Evolutionary conservation across 179 eudicot species (phyloP), one percentile per base, ranked within the genome.

Genomic region (Beta lomatogona): DNA sequence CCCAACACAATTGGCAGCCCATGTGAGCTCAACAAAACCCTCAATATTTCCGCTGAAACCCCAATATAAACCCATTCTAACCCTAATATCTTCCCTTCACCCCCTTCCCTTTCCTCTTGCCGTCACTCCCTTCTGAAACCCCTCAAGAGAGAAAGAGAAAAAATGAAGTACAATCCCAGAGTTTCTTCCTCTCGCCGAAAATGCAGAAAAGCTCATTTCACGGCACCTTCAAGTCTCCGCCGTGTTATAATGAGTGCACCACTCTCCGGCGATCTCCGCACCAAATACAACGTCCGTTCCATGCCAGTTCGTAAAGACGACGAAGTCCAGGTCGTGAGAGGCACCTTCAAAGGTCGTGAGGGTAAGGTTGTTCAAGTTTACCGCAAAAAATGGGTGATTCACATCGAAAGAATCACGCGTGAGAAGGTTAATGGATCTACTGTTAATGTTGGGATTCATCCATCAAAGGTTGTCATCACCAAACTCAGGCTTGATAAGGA

Each of bases 331-430:
- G 93, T 91, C 0, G 91, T 89, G 0, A 76, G 92, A 0, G 93
- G 93, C 0, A 89, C 92, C 28, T 91, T 59, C 89, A 91, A 91
- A 78, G 92, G 93, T 1, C 89, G 93, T 0, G 93, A 91, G 22
- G 93, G 93, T 7, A 91, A 91, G 72, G 88, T 91, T 0, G 89
- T 87, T 1, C 90, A 91, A 66, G 93, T 90, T 1, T 89, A 91
- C 86, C 83, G 92, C 8, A 89, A 86, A 84, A 91, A 91, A 59
- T 91, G 93, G 93, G 93, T 89, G 22, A 91, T 89, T 81, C 92
- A 91, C 68, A 82, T 91, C 31, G 93, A 91, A 85, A 75, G 93
- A 10, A 89, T 91, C 50, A 91, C 93, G 0, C 84, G 93, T 3
- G 92, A 91, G 86, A 91, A 91, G 83, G 93, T 91, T 0, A 91